phyloP scores from a whole-genome alignment of 2,329 filamentous ascomycete species.

The Hypocreales sp. region DNA sequence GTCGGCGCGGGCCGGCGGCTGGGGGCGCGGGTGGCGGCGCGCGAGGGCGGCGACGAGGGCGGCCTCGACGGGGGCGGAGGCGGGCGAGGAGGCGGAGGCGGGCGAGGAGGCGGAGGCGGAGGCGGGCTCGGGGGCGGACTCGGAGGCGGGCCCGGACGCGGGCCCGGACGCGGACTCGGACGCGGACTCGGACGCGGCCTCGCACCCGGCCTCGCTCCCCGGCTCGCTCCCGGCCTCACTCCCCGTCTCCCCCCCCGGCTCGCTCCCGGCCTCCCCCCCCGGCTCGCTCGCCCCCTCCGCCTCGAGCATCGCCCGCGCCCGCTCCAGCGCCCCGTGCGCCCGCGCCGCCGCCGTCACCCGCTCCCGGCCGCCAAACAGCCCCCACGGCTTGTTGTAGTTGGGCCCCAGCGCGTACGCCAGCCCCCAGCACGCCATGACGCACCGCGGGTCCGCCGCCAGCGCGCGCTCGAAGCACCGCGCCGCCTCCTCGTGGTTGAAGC shows the following conservation, averaged over 20 bases:
- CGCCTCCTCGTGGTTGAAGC: constrained; percentile 63
- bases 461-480: constrained; percentile 46
- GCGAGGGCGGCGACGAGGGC: constrained; percentile 49
- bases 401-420: constrained; percentile 57
- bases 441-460: constrained; percentile 34
- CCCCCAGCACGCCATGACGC: constrained; percentile 54
- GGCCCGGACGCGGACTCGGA: too few relatives aligned
- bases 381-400: constrained; percentile 68
- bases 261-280: too few relatives aligned
- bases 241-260: too few relatives aligned
- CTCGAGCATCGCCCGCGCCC: too few relatives aligned
- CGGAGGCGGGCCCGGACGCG: too few relatives aligned
- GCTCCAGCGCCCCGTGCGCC: constrained; percentile 14
- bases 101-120: too few relatives aligned
- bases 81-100: too few relatives aligned
- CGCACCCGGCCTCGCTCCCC: too few relatives aligned
- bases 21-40: constrained; percentile 39
- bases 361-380: constrained; percentile 49
- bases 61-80: constrained; percentile 27
- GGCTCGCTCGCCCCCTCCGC: too few relatives aligned
- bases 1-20: constrained; percentile 26
- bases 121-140: too few relatives aligned
- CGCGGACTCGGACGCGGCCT: too few relatives aligned
- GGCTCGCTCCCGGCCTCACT: too few relatives aligned
- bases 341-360: constrained; percentile 28